Percentiles rank a stretch among this genome's conserved stretches.
phyloP scores from a whole-genome alignment of 768 basidiomycete species.

The Hericium alpestre region DNA sequence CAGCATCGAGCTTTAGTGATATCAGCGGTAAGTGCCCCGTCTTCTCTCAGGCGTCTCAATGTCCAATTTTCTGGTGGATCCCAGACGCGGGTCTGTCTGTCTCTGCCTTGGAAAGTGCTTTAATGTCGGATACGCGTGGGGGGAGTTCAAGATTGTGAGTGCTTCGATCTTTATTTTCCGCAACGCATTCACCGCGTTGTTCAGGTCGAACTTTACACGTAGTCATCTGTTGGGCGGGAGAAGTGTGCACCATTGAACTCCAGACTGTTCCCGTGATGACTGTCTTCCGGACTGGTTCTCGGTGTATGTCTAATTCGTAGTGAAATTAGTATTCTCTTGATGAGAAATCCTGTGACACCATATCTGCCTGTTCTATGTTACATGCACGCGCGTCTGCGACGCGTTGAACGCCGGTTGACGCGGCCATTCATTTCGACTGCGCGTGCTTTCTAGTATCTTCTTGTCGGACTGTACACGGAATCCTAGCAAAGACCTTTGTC shows the following conservation, averaged over 20 bases:
- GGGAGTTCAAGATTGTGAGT: slow-evolving; percentile 65
- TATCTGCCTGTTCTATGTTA: too few species aligned
- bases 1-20: slow-evolving; percentile 79
- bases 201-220: slow-evolving; percentile 15
- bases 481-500: too few species aligned
- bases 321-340: too few species aligned
- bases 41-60: not conserved
- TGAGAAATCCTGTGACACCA: too few species aligned
- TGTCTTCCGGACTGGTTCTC: too few species aligned
- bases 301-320: too few species aligned
- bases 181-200: not conserved
- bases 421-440: too few species aligned
- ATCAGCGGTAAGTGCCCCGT: slow-evolving; percentile 52
- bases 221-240: slow-evolving; percentile 10
- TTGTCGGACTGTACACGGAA: too few species aligned
- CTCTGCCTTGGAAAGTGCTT: slow-evolving; percentile 71
- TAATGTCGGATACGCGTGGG: slow-evolving; percentile 63
- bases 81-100: slow-evolving; percentile 66
- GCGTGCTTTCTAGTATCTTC: too few species aligned
- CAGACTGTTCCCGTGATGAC: too few species aligned
- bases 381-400: too few species aligned
- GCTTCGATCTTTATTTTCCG: not conserved
- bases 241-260: not conserved
- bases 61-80: not conserved
- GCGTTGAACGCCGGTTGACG: too few species aligned